These are phyloP conservation scores for Lolium rigidum DNA, from an alignment of 176 grass and related monocot genomes.

Conservation along the genomic window DNA sequence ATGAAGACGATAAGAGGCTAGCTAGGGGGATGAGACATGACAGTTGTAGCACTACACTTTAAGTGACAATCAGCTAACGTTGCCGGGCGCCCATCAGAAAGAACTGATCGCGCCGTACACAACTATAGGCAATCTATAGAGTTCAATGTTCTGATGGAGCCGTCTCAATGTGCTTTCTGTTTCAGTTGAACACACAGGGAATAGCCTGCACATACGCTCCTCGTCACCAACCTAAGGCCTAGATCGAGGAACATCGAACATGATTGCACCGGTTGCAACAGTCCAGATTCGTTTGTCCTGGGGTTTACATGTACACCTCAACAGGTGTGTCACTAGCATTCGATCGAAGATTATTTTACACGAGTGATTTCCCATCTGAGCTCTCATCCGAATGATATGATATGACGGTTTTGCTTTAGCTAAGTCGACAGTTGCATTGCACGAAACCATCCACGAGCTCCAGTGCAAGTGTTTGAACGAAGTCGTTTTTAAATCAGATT, in stretches of 20 bases:
- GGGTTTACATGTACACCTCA: conserved; percentile 1
- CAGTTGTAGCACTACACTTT: background rate
- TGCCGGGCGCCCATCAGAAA: background rate
- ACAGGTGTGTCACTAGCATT: background rate
- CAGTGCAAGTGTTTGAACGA: too few relatives aligned
- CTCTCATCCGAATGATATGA: too few relatives aligned
- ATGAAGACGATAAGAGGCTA: background rate
- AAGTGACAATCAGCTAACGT: background rate
- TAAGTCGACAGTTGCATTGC: too few relatives aligned
- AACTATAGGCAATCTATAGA: background rate
- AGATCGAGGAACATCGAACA: background rate
- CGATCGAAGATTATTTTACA: background rate
- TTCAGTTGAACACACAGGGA: background rate
- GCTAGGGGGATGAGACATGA: background rate
- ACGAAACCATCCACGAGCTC: too few relatives aligned
- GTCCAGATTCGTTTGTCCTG: background rate
- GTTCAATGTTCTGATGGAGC: too few relatives aligned
- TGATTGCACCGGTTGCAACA: background rate
- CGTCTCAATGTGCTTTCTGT: background rate
- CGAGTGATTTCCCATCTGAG: too few relatives aligned
- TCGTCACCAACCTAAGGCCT: background rate
- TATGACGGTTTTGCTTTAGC: too few relatives aligned
- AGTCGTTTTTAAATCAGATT: too few relatives aligned
- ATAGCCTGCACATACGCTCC: conserved; percentile 25
- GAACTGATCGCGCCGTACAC: background rate